Evolutionary conservation across 2,329 filamentous ascomycete species (phyloP).

Genomic region (Nemania bipapillata): DNA sequence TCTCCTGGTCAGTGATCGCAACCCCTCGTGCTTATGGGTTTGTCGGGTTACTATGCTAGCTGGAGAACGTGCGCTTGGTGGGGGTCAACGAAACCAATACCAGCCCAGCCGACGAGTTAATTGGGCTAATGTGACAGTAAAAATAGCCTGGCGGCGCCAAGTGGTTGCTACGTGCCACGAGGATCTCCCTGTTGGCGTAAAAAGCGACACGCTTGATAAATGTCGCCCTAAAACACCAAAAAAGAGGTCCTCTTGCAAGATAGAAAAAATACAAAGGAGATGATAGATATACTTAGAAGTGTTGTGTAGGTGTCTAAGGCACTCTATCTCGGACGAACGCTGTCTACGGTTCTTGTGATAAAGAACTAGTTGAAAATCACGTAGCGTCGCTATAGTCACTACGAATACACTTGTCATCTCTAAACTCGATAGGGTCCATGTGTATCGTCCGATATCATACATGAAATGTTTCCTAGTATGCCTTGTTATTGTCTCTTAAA

Average conservation of each 20-base stretch:
- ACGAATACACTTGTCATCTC: not conserved
- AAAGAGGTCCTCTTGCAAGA: constrained; percentile 19
- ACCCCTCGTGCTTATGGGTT: not conserved
- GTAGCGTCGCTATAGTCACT: not conserved
- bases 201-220: constrained; percentile 1
- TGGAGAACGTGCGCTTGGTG: not conserved
- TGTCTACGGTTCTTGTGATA: constrained; percentile 2
- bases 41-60: not conserved
- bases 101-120: not conserved
- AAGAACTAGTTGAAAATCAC: not conserved
- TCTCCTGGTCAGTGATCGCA: not conserved
- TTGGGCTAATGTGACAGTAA: not conserved
- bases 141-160: not conserved
- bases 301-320: constrained; percentile 8
- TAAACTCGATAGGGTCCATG: not conserved
- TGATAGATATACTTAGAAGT: not conserved
- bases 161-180: not conserved
- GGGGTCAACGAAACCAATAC: not conserved
- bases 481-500: not conserved
- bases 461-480: not conserved
- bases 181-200: not conserved
- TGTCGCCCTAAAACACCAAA: constrained; percentile 4
- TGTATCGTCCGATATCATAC: not conserved
- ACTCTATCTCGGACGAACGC: not conserved
- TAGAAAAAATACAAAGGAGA: constrained; percentile 12